These are phyloP conservation scores for Fraxinus anomala DNA, from an alignment of 257 asterid genomes.

Conservation along the genomic window DNA sequence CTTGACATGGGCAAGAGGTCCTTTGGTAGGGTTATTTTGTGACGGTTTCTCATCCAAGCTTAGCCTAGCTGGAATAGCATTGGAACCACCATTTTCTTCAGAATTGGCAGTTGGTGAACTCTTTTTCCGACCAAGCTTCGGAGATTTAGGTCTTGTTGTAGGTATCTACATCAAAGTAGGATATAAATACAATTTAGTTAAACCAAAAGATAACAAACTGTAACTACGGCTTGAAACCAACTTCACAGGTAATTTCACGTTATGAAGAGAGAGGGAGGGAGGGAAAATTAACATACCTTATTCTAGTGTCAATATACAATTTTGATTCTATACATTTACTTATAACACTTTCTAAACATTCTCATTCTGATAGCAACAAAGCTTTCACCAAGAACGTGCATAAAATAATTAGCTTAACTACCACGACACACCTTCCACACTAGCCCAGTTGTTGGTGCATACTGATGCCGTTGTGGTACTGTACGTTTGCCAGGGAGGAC, in stretches of 20 bases:
- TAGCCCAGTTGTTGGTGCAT: background rate
- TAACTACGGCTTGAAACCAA: background rate
- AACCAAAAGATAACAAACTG: conserved; percentile 3
- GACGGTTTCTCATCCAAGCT: conserved; percentile 67
- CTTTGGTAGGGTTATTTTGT: conserved; percentile 31
- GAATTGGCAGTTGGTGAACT: conserved; percentile 46
- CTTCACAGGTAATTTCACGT: background rate
- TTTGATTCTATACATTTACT: background rate
- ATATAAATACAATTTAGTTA: conserved; percentile 1
- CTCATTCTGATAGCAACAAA: background rate
- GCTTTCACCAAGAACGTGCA: background rate
- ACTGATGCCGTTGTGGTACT: background rate
- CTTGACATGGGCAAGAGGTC: conserved; percentile 27
- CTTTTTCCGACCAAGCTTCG: conserved; percentile 88
- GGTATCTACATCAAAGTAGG: conserved; percentile 59
- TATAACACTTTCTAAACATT: background rate
- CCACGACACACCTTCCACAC: background rate
- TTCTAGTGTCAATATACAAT: background rate
- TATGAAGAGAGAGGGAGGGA: background rate
- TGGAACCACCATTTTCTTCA: conserved; percentile 47
- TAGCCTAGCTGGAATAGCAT: conserved; percentile 53
- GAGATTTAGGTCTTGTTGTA: conserved; percentile 83
- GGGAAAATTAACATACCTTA: background rate
- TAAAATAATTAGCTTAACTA: background rate
- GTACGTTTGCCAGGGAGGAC: background rate